These are phyloP conservation scores for Retiboletus flavoniger DNA, from an alignment of 1,284 basidiomycete genomes.

Conservation along the genomic window DNA sequence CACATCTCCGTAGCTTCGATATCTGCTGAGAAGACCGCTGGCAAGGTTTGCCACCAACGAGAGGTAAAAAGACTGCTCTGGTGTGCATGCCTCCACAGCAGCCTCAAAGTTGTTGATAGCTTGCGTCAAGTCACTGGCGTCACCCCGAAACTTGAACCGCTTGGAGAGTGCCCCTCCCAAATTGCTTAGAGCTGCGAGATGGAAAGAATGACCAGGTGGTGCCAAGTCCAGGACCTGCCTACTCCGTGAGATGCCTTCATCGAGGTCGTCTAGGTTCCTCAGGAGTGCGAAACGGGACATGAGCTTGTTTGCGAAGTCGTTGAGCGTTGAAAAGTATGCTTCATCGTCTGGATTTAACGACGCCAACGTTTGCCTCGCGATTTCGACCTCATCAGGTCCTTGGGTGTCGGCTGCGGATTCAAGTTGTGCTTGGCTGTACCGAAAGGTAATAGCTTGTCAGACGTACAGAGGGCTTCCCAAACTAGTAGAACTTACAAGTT, in stretches of 20 bases:
- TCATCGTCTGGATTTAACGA: slow-evolving; percentile 10
- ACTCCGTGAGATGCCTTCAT: slow-evolving; percentile 19
- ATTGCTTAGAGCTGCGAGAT: slow-evolving; percentile 9
- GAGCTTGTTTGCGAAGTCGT: slow-evolving; percentile 11
- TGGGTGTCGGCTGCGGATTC: background rate
- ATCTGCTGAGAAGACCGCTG: slow-evolving; percentile 21
- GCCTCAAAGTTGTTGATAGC: slow-evolving; percentile 19
- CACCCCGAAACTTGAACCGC: slow-evolving; percentile 22
- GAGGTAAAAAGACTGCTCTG: slow-evolving; percentile 17
- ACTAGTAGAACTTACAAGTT: slow-evolving; percentile 3
- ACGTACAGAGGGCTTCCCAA: background rate
- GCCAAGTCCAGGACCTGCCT: slow-evolving; percentile 10
- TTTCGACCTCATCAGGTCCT: slow-evolving; percentile 15
- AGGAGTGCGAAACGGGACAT: slow-evolving; percentile 17
- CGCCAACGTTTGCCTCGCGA: slow-evolving; percentile 15
- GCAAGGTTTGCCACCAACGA: slow-evolving; percentile 20
- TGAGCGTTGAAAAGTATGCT: slow-evolving; percentile 19
- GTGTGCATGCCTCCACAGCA: slow-evolving; percentile 12
- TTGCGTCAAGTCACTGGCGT: slow-evolving; percentile 17
- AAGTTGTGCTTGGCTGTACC: slow-evolving; percentile 4
- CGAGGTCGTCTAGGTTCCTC: slow-evolving; percentile 18
- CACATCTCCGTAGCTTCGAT: slow-evolving; percentile 19
- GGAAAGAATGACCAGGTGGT: slow-evolving; percentile 9
- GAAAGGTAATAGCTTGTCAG: background rate
- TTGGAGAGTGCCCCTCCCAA: slow-evolving; percentile 12